Conservation (phyloP, 495 filamentous ascomycete species). For the Trichocladium antarcticum region DNA sequence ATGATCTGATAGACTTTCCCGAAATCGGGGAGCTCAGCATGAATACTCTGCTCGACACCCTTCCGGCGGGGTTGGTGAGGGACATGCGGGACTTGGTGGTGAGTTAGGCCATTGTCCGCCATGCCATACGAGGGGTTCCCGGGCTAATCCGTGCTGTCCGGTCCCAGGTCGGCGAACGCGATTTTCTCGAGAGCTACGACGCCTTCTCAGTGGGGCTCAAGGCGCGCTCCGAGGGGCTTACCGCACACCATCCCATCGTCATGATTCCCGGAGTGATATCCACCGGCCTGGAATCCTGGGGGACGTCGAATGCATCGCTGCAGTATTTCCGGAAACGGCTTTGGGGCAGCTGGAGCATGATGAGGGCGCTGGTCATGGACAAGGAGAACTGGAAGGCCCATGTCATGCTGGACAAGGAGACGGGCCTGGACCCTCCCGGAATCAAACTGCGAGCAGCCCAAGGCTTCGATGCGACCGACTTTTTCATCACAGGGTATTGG, state of each 20-base stretch:
- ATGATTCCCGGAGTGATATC: slow-evolving; percentile 98
- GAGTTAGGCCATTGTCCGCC: slow-evolving; percentile 14
- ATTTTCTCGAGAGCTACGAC: slow-evolving; percentile 74
- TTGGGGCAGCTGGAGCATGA: slow-evolving; percentile 98
- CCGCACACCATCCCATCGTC: slow-evolving; percentile 78
- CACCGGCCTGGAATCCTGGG: slow-evolving; percentile 93
- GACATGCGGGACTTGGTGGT: slow-evolving; percentile 79
- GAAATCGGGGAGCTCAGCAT: slow-evolving; percentile 72
- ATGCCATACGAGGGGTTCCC: neutral
- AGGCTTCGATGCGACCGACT: slow-evolving; percentile 97
- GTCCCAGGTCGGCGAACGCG: slow-evolving; percentile 66
- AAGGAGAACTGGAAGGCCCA: slow-evolving; percentile 92
- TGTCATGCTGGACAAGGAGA: slow-evolving; percentile 88
- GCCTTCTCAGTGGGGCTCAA: slow-evolving; percentile 82
- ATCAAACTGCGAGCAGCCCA: slow-evolving; percentile 92
- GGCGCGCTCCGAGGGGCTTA: slow-evolving; percentile 67
- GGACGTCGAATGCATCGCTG: slow-evolving; percentile 65
- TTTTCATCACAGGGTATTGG: slow-evolving; percentile 86
- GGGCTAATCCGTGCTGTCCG: neutral
- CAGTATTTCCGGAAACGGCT: slow-evolving; percentile 87
- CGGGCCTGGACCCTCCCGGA: slow-evolving; percentile 82
- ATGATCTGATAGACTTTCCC: slow-evolving; percentile 74
- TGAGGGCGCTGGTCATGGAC: slow-evolving; percentile 84
- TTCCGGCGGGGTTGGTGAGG: slow-evolving; percentile 68
- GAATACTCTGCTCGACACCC: slow-evolving; percentile 67